Evolutionary conservation across 768 basidiomycete species (phyloP), one percentile per base, ranked within the genome.

Genomic region (Russula olivacea): DNA sequence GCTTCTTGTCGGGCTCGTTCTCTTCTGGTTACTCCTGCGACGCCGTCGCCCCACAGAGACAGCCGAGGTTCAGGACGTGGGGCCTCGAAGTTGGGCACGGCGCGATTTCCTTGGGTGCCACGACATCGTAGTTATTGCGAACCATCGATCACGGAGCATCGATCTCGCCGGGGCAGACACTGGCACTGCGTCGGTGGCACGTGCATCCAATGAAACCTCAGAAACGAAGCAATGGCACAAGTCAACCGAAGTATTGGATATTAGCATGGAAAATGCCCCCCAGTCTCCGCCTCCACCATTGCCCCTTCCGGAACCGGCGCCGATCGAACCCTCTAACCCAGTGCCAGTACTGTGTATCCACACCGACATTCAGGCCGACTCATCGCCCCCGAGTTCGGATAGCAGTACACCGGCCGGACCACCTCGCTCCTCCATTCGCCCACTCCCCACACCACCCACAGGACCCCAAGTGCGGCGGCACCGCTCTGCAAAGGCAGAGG

Each of bases 231-330:
- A 28, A 12, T 59, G 45, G 47, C 50, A 59, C 30, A 43, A 49
- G 30, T 36, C 53, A 4, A 19, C 47, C 6, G 58, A 59, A 7
- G 63, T 64, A 14, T 41, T 64, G 17, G 63, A 64, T 36, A 64
- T 64, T 19, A 59, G 58, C 32, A 7, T 54, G 36, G 58, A 64
- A 32, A 64, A 59, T n/a, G 63, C 19, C 38, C 52, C 28, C 45
- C 38, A 19, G 53, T 47, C 58, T 43, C 58, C 53, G 21, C 32
- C 30, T 11, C 43, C 48, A 1, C 17, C 53, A n/a, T 54, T 55
- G 21, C 17, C 53, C 30, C 40, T 55, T 36, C 63, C 58, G 10
- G 53, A 43, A 32, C 53, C 53, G 6, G 47, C 34, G 23, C 53
- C 63, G 17, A 60, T 60, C 36, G 58, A 64, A 15, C 48, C 58